Evolutionary conservation across 176 grass and related monocot species (phyloP).

Genomic region (Pontederia paniculata): DNA sequence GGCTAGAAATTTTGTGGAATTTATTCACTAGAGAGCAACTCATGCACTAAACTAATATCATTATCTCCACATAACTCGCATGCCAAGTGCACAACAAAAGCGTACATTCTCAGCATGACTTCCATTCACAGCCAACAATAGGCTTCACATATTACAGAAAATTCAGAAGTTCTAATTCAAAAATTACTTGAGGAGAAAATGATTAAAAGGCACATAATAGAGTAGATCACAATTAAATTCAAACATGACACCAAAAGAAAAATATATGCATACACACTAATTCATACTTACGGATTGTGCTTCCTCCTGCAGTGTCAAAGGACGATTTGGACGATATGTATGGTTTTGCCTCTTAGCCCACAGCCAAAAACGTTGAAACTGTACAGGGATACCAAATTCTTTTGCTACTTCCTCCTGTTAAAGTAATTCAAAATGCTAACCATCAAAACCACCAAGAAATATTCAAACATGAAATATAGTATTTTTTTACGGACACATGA

Average conservation of each 20-base stretch:
- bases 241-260: neutral
- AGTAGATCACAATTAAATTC: neutral
- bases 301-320: constrained; percentile 40
- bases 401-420: constrained; percentile 48
- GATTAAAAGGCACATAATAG: neutral
- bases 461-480: neutral
- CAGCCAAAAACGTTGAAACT: constrained; percentile 60
- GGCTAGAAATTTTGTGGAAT: no score
- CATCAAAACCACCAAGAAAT: neutral
- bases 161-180: neutral
- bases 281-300: constrained; percentile 32
- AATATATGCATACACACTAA: neutral
- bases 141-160: neutral
- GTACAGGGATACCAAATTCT: constrained; percentile 39
- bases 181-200: neutral
- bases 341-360: constrained; percentile 55
- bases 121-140: no score
- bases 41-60: no score
- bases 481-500: no score
- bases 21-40: no score
- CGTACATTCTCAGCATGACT: no score
- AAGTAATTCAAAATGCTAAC: constrained; percentile 7
- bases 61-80: no score
- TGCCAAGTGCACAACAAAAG: no score
- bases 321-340: constrained; percentile 41